These are phyloP conservation scores for Rosa lucieae DNA, from an alignment of 306 rosid genomes.

Conservation along the genomic window DNA sequence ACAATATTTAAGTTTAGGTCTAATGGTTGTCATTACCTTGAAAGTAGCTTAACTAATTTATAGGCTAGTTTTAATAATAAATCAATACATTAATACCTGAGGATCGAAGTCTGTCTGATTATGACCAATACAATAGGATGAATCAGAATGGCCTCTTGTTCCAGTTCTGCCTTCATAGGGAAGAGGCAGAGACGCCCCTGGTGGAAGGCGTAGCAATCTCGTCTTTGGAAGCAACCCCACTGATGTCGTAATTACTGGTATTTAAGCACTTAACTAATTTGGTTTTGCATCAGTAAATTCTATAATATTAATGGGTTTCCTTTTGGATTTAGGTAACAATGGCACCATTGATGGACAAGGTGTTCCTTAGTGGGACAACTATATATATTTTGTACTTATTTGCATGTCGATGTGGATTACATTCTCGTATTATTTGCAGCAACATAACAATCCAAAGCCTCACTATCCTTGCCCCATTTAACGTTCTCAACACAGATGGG, in stretches of 20 bases:
- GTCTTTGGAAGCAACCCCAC: slow-evolving; percentile 74
- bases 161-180: slow-evolving; percentile 63
- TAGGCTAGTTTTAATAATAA: too few species aligned
- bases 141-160: slow-evolving; percentile 59
- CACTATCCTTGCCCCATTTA: slow-evolving; percentile 63
- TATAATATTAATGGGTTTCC: neutral
- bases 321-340: slow-evolving; percentile 45
- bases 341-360: slow-evolving; percentile 92
- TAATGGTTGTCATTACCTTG: too few species aligned
- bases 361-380: slow-evolving; percentile 56
- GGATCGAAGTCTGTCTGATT: too few species aligned
- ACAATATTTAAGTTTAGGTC: too few species aligned
- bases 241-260: slow-evolving; percentile 77
- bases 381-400: neutral
- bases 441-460: slow-evolving; percentile 47
- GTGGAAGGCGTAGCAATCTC: slow-evolving; percentile 60
- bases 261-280: neutral
- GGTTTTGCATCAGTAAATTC: too few species aligned
- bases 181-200: slow-evolving; percentile 59
- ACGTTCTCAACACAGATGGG: slow-evolving; percentile 80
- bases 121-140: slow-evolving; percentile 42
- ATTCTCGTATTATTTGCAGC: slow-evolving; percentile 31
- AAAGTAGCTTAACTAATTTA: too few species aligned
- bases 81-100: too few species aligned
- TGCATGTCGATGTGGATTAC: neutral